phyloP scores from a whole-genome alignment of 176 grass and related monocot species.

The Oryza nivara region DNA sequence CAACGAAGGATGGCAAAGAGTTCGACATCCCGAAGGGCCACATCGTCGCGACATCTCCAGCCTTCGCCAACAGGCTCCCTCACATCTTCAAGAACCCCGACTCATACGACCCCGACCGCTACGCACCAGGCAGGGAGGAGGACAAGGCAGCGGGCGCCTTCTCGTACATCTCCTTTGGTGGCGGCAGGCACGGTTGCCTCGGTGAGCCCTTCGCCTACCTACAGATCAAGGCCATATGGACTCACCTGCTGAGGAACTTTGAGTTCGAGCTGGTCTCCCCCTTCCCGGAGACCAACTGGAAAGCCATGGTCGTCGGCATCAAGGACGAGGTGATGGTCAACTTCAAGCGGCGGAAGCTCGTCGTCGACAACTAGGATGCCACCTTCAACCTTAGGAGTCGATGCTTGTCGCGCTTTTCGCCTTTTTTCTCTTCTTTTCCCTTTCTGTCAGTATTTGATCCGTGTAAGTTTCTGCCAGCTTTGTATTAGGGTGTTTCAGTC shows the following conservation, averaged over 20 bases:
- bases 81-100: constrained; percentile 91
- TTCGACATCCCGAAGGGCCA: constrained; percentile 94
- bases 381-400: constrained; percentile 18
- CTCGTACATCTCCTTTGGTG: constrained; percentile 94
- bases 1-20: constrained; percentile 79
- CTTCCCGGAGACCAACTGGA: constrained; percentile 90
- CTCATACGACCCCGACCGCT: constrained; percentile 79
- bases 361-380: constrained; percentile 51
- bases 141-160: constrained; percentile 87
- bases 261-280: constrained; percentile 92
- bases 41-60: constrained; percentile 84
- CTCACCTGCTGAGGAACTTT: constrained; percentile 89
- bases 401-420: background rate
- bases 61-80: constrained; percentile 85
- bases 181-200: constrained; percentile 85
- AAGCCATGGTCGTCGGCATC: constrained; percentile 92
- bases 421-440: background rate
- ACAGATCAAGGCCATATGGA: constrained; percentile 98
- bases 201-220: constrained; percentile 93
- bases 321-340: constrained; percentile 90
- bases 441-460: constrained; percentile 43
- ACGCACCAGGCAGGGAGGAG: constrained; percentile 74
- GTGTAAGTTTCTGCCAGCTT: constrained; percentile 29
- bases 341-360: constrained; percentile 77
- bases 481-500: constrained; percentile 32